Conservation (phyloP, 441 rosid genomes). For the Pelargonium citronellum region DNA sequence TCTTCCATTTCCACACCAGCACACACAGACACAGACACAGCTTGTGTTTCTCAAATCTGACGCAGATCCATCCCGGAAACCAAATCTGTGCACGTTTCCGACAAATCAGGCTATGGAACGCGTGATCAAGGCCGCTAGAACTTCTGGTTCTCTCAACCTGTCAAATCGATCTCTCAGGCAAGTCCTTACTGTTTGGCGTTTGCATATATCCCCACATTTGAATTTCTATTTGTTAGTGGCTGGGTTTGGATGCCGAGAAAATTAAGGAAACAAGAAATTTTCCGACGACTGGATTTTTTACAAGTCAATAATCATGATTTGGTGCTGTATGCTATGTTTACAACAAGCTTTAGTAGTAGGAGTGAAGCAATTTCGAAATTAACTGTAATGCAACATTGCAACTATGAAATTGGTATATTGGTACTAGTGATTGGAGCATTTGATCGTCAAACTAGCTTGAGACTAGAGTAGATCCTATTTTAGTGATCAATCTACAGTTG, state of each 20-base stretch:
- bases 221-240: not conserved
- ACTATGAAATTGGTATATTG: too few relatives aligned
- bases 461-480: not conserved
- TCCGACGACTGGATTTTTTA: not conserved
- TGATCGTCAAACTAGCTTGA: not conserved
- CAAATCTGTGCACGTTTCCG: not conserved
- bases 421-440: slow-evolving; percentile 1
- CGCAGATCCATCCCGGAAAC: not conserved
- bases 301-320: not conserved
- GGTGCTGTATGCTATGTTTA: not conserved
- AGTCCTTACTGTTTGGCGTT: slow-evolving; percentile 13
- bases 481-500: not conserved
- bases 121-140: slow-evolving; percentile 66
- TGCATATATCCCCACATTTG: not conserved
- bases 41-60: not conserved
- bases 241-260: not conserved
- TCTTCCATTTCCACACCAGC: slow-evolving; percentile 4
- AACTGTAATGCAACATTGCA: not conserved
- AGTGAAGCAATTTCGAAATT: not conserved
- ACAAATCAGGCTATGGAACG: slow-evolving; percentile 53
- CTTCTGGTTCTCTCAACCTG: slow-evolving; percentile 84
- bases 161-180: slow-evolving; percentile 86
- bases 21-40: not conserved
- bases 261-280: not conserved
- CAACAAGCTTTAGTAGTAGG: not conserved